Conservation (phyloP, 2,329 filamentous ascomycete species). For the Fusarium avenaceum region DNA sequence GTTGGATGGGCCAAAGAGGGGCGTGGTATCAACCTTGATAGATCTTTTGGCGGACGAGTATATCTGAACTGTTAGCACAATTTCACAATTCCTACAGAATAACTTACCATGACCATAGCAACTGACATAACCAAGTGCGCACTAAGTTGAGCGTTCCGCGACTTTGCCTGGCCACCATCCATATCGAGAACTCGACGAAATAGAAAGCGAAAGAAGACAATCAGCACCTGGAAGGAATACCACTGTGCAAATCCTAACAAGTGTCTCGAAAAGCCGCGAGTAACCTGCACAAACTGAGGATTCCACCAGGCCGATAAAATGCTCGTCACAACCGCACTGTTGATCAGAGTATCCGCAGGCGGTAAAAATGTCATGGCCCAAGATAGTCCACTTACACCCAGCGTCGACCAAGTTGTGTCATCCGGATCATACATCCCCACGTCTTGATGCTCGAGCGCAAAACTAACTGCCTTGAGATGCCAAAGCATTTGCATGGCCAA, state of each 20-base stretch:
- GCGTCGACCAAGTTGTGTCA: slow-evolving; percentile 38
- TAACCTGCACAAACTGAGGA: slow-evolving; percentile 71
- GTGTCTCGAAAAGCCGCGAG: slow-evolving; percentile 70
- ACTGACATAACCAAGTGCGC: slow-evolving; percentile 69
- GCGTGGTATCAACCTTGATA: slow-evolving; percentile 69
- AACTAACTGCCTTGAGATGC: slow-evolving; percentile 58
- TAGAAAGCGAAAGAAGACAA: slow-evolving; percentile 67
- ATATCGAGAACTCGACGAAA: slow-evolving; percentile 61
- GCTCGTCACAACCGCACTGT: slow-evolving; percentile 63
- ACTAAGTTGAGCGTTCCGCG: slow-evolving; percentile 59
- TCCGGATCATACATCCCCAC: slow-evolving; percentile 55
- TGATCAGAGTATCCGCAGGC: slow-evolving; percentile 57
- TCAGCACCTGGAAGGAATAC: slow-evolving; percentile 74
- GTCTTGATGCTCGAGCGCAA: slow-evolving; percentile 47
- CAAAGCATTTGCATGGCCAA: slow-evolving; percentile 63
- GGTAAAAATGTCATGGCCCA: slow-evolving; percentile 55
- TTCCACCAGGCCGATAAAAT: slow-evolving; percentile 76
- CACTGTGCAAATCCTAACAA: slow-evolving; percentile 73
- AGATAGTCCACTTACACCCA: slow-evolving; percentile 32
- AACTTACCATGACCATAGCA: slow-evolving; percentile 67
- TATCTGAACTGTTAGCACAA: slow-evolving; percentile 56
- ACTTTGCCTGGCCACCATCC: slow-evolving; percentile 55
- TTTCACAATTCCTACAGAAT: rapidly evolving
- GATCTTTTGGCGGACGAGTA: slow-evolving; percentile 59
- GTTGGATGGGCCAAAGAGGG: slow-evolving; percentile 60